These are phyloP conservation scores for Nymphaea colorata DNA, from an alignment of 164 flowering plant species.

Conservation along the genomic window DNA sequence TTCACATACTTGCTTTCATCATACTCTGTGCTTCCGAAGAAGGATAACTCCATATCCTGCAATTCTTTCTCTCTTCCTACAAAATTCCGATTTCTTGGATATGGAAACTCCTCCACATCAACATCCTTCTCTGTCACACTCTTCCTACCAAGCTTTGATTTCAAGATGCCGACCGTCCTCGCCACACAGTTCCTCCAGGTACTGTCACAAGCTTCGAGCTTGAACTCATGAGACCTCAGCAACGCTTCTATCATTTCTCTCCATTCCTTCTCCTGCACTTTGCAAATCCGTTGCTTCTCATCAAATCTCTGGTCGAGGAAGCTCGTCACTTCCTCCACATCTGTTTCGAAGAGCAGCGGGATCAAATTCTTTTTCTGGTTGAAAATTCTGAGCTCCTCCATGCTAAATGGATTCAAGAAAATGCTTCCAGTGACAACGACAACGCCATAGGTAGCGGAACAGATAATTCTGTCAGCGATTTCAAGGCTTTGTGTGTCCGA, in stretches of 20 bases:
- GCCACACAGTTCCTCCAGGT: slow-evolving; percentile 66
- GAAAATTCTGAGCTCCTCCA: slow-evolving; percentile 78
- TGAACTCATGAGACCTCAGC: slow-evolving; percentile 48
- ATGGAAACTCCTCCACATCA: slow-evolving; percentile 47
- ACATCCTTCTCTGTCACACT: slow-evolving; percentile 36
- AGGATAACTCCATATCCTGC: slow-evolving; percentile 50
- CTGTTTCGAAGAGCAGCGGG: slow-evolving; percentile 52
- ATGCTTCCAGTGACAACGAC: slow-evolving; percentile 44
- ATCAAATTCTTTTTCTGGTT: slow-evolving; percentile 80
- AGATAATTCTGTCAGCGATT: slow-evolving; percentile 76
- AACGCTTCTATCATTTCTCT: slow-evolving; percentile 56
- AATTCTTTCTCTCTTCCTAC: slow-evolving; percentile 80
- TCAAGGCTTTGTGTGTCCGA: slow-evolving; percentile 78
- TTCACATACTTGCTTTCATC: slow-evolving; percentile 25
- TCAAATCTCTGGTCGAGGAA: slow-evolving; percentile 32
- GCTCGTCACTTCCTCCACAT: slow-evolving; percentile 26
- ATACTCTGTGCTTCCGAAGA: slow-evolving; percentile 44
- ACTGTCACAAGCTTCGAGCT: slow-evolving; percentile 53
- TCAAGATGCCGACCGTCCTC: slow-evolving; percentile 43
- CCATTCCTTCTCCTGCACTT: slow-evolving; percentile 35
- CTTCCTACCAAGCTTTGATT: slow-evolving; percentile 62
- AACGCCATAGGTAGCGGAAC: slow-evolving; percentile 66
- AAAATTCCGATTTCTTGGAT: slow-evolving; percentile 53
- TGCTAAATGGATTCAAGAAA: slow-evolving; percentile 40
- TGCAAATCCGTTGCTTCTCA: background rate